A percentile compares a stretch with the other conserved stretches of the same genome.
Evolutionary conservation across 73 alveolate genomes (phyloP).

Genomic region (Symbiodinium natans): DNA sequence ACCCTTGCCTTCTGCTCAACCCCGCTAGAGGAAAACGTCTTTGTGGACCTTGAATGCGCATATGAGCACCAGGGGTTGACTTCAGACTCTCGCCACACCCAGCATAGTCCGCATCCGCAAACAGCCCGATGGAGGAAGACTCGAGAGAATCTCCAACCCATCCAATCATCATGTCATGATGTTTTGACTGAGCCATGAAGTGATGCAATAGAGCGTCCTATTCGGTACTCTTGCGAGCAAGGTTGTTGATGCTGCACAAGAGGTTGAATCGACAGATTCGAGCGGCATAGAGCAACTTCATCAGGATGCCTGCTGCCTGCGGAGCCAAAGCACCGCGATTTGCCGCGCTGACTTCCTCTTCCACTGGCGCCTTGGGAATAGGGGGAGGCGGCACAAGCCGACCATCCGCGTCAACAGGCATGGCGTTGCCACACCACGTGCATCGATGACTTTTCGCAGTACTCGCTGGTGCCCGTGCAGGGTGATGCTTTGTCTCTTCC

Average conservation of each 20-base stretch:
- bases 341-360: background rate
- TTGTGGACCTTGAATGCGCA: background rate
- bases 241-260: background rate
- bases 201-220: background rate
- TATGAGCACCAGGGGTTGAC: conserved; percentile 14
- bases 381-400: conserved; percentile 10
- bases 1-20: background rate
- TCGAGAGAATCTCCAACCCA: background rate
- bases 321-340: background rate
- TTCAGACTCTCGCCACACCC: conserved; percentile 14
- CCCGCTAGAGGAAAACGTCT: conserved; percentile 18
- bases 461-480: background rate
- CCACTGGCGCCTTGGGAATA: background rate
- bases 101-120: conserved; percentile 19
- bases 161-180: background rate
- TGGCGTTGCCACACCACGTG: background rate
- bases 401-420: background rate
- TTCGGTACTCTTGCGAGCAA: background rate
- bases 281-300: background rate
- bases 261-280: background rate
- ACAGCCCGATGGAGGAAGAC: background rate
- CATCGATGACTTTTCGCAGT: background rate
- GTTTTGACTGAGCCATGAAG: background rate
- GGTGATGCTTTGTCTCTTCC: conserved; percentile 28
- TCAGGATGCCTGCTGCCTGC: background rate